Conservation (phyloP, 2,329 filamentous ascomycete genomes). For the Seiridium unicorne region DNA sequence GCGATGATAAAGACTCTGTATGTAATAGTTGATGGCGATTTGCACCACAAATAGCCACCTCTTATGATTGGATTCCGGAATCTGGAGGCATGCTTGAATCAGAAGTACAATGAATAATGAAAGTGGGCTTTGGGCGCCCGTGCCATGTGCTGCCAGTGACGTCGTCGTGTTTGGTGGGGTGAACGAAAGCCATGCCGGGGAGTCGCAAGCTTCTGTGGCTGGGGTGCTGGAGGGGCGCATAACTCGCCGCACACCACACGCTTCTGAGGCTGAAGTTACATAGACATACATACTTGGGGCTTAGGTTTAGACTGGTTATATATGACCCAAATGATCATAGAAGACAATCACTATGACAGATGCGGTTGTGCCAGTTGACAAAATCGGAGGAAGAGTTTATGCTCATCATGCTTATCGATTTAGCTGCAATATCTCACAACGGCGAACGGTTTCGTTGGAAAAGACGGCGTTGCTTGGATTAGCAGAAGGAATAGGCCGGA, state of each 20-base stretch:
- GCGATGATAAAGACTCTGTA: no score
- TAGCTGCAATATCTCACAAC: no score
- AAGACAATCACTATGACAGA: no score
- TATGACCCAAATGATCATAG: neutral
- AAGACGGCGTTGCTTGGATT: no score
- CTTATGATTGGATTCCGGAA: no score
- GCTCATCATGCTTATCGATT: no score
- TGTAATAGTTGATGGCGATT: no score
- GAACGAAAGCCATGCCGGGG: neutral
- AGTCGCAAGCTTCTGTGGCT: neutral
- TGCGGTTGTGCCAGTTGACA: no score
- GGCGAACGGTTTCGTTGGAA: no score
- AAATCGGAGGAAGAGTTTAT: no score
- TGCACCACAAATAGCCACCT: no score
- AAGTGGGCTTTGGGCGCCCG: neutral
- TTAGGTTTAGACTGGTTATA: neutral
- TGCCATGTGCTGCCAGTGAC: neutral
- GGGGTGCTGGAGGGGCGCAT: neutral
- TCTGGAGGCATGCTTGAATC: neutral
- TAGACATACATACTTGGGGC: neutral
- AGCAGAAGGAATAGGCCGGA: no score
- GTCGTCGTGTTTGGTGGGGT: conserved; percentile 6
- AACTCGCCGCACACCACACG: neutral
- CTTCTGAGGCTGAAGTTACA: neutral
- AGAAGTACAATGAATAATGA: neutral